Evolutionary conservation across 2,329 filamentous ascomycete genomes (phyloP).

Genomic region (Beauveria varroae): DNA sequence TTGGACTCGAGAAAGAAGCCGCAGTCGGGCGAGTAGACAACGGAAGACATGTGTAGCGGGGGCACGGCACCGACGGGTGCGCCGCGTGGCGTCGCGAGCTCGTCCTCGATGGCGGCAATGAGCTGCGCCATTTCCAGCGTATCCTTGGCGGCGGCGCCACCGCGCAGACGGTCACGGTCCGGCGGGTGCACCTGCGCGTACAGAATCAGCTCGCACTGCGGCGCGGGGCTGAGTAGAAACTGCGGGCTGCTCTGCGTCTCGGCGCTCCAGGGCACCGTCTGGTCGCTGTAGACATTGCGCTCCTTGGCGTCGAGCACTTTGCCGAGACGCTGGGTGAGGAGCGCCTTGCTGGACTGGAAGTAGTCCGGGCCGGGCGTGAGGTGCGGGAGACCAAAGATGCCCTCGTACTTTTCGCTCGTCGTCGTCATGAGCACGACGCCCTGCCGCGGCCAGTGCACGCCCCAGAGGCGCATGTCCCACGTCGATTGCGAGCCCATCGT

Average conservation of each 20-base stretch:
- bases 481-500: constrained; percentile 57
- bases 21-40: constrained; percentile 63
- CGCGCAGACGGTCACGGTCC: constrained; percentile 26
- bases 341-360: constrained; percentile 49
- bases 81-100: constrained; percentile 54
- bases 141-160: constrained; percentile 23
- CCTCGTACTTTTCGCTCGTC: constrained; percentile 89
- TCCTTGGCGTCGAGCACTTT: constrained; percentile 60
- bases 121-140: constrained; percentile 29
- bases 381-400: constrained; percentile 83
- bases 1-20: constrained; percentile 58
- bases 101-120: constrained; percentile 51
- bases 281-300: constrained; percentile 43
- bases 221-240: constrained; percentile 50
- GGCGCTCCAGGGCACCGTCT: constrained; percentile 70
- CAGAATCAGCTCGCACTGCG: constrained; percentile 83
- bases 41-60: constrained; percentile 51
- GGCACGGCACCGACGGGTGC: constrained; percentile 49
- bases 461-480: constrained; percentile 74
- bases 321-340: constrained; percentile 68
- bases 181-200: constrained; percentile 71
- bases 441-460: constrained; percentile 76
- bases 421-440: constrained; percentile 78
- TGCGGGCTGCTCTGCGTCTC: constrained; percentile 51
- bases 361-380: constrained; percentile 55